Conservation (phyloP, 2,329 filamentous ascomycete genomes). For the Thelonectria olida region DNA sequence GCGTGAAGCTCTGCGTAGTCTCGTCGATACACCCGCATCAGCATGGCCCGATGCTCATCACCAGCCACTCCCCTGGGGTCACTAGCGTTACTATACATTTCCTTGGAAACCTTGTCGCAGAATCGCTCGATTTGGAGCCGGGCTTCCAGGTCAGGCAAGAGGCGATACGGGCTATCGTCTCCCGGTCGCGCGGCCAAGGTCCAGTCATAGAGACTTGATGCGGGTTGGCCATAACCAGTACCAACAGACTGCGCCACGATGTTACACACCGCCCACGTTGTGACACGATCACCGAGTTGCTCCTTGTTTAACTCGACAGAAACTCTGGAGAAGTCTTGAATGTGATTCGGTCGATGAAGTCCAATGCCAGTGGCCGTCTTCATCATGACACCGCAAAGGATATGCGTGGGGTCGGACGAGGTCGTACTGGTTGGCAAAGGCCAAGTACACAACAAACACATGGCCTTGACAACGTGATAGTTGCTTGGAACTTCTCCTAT, state of each 20-base stretch:
- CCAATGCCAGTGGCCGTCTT: conserved; percentile 87
- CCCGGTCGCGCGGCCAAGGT: conserved; percentile 71
- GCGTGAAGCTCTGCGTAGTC: conserved; percentile 72
- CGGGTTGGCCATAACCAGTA: conserved; percentile 85
- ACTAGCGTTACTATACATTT: conserved; percentile 81
- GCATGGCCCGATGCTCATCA: conserved; percentile 72
- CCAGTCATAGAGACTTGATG: conserved; percentile 80
- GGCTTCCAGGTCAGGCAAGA: conserved; percentile 71
- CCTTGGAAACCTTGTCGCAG: conserved; percentile 80
- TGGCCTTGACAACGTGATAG: conserved; percentile 82
- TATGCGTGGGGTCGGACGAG: conserved; percentile 82
- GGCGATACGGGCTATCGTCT: conserved; percentile 66
- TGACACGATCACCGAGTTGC: conserved; percentile 80
- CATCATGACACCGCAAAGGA: conserved; percentile 85
- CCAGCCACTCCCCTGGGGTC: conserved; percentile 75
- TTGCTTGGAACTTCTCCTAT: conserved; percentile 80
- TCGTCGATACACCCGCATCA: conserved; percentile 72
- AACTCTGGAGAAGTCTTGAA: conserved; percentile 83
- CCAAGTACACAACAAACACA: conserved; percentile 84
- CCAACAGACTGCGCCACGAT: conserved; percentile 83
- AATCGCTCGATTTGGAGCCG: conserved; percentile 78
- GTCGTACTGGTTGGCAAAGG: conserved; percentile 84
- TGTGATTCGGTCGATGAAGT: conserved; percentile 81
- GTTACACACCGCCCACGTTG: conserved; percentile 87
- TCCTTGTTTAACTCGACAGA: conserved; percentile 80